These are phyloP conservation scores for Aspergillus sp. DNA, from an alignment of 2,329 filamentous ascomycete genomes.

Conservation along the genomic window DNA sequence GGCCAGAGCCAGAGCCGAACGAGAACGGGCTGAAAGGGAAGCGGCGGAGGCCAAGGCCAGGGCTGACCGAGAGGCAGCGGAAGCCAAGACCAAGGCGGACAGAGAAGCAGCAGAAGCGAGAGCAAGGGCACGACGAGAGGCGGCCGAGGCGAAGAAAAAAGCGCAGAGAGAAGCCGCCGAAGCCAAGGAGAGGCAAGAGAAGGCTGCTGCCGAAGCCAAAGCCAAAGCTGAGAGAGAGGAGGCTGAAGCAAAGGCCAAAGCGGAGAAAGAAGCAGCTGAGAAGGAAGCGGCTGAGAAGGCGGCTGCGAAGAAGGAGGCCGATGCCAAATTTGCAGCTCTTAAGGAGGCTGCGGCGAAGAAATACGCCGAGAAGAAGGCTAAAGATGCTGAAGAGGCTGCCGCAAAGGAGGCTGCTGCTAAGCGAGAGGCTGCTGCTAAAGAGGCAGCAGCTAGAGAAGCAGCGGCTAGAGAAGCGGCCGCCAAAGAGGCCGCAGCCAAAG, in stretches of 20 bases:
- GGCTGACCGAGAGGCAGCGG: constrained; percentile 6
- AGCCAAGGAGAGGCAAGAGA: constrained; percentile 13
- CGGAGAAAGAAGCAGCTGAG: constrained; percentile 49
- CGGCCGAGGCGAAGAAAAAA: constrained; percentile 19
- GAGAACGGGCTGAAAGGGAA: constrained; percentile 9
- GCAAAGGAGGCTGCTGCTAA: constrained; percentile 1
- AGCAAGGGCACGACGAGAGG: constrained; percentile 27
- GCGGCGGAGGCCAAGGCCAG: constrained; percentile 12
- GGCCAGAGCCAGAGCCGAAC: constrained; percentile 16
- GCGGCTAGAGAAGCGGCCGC: constrained; percentile 20
- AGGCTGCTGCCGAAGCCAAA: constrained; percentile 18
- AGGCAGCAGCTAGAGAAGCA: constrained; percentile 11
- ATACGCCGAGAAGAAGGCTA: constrained; percentile 33
- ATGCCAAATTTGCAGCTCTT: constrained; percentile 32
- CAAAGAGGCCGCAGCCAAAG: constrained; percentile 33
- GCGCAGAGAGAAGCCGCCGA: constrained; percentile 18
- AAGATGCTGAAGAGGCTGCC: constrained; percentile 26
- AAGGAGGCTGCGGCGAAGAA: constrained; percentile 36
- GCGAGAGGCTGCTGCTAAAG: constrained; percentile 17
- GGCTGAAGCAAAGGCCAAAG: constrained; percentile 29
- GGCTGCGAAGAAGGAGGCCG: constrained; percentile 32
- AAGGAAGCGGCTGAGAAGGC: constrained; percentile 57
- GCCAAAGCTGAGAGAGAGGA: constrained; percentile 26
- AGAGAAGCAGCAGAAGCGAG: constrained; percentile 32
- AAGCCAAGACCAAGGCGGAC: constrained; percentile 23